Conservation (phyloP, 768 basidiomycete genomes). For the Mycena epipterygia region DNA sequence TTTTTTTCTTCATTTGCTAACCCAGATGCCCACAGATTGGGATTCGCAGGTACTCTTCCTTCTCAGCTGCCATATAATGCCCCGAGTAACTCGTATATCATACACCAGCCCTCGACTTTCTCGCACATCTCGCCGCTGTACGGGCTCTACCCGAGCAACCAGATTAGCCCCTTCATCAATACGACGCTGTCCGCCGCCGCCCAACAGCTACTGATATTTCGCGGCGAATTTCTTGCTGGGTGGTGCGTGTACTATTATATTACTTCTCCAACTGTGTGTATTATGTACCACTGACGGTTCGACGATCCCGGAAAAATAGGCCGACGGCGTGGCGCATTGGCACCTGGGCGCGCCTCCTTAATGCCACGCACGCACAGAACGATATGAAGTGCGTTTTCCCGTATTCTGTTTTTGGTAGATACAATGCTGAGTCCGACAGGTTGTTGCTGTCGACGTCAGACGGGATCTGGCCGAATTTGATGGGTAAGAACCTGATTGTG, state of each 20-base stretch:
- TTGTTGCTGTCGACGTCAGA: slow-evolving; percentile 15
- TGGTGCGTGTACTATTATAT: slow-evolving; percentile 6
- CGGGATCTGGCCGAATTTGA: slow-evolving; percentile 25
- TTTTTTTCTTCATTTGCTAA: too few species aligned
- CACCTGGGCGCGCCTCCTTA: slow-evolving; percentile 30
- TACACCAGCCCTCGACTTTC: slow-evolving; percentile 22
- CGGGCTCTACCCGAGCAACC: slow-evolving; percentile 28
- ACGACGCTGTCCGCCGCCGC: slow-evolving; percentile 31
- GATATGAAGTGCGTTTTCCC: slow-evolving; percentile 29
- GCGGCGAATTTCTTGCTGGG: slow-evolving; percentile 30
- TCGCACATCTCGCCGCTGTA: slow-evolving; percentile 35
- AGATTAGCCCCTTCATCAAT: slow-evolving; percentile 34
- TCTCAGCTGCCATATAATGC: too few species aligned
- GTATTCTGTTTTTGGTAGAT: too few species aligned
- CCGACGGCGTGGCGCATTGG: slow-evolving; percentile 34
- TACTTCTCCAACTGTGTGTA: neutral
- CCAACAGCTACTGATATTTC: slow-evolving; percentile 20
- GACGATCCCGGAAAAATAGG: too few species aligned
- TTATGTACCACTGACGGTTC: too few species aligned
- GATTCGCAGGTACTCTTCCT: too few species aligned
- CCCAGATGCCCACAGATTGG: too few species aligned
- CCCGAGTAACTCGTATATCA: too few species aligned
- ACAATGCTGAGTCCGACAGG: neutral
- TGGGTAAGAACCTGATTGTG: slow-evolving; percentile 19
- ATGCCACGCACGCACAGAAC: slow-evolving; percentile 8